Base-by-base conservation (phyloP, 2,329 filamentous ascomycete genomes). In the Botrytis medusae region DNA sequence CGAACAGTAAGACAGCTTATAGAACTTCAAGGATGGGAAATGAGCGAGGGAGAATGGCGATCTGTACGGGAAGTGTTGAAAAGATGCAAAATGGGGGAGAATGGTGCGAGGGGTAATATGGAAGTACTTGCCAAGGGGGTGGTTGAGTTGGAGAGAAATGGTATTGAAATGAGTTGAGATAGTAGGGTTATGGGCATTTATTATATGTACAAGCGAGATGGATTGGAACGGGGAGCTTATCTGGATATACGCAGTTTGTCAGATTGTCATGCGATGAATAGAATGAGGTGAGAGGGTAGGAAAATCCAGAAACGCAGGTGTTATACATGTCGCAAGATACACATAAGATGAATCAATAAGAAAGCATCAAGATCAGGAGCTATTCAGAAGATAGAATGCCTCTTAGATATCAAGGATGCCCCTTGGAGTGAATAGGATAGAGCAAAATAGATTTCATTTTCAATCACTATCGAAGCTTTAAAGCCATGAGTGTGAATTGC, bases 1-100 rank as follows among this genome's bases (percentile, higher is more conserved):
- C 63, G 32, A 44, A 69, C 71, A 7, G 54, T 72, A 2, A 42
- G 25, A 25, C 63, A 72, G 18, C 25, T 72, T 20, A 61, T 72
- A 18, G 2, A 44, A 32, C 12, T 69, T 16, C 71, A 72, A 42
- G 71, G 63, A 14, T 69, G 51, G 29, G 25, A 42, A 9, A 72
- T 69, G 63, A n/a, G 32, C 25, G 29, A 34, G 10, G 25, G 25
- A 32, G 54, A 72, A 42, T 72, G 71, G 71, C 22, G 34, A 20
- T 22, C 65, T 37, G 34, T 72, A 25, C 18, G 42, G 9, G 29
- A 51, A 20, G 65, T 57, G 1, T 59, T 69, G n/a, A 48, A 25
- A n/a, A 22, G 12, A 20, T 54, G 51, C 25, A 12, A 5, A 20
- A n/a, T 1, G 6, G 51, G 18, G 1, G 51, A 42, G 25, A 29